Evolutionary conservation across 1,139 yeast genomes (phyloP), one percentile per base, ranked within the genome.

Genomic region (Yamadazyma conglobata): DNA sequence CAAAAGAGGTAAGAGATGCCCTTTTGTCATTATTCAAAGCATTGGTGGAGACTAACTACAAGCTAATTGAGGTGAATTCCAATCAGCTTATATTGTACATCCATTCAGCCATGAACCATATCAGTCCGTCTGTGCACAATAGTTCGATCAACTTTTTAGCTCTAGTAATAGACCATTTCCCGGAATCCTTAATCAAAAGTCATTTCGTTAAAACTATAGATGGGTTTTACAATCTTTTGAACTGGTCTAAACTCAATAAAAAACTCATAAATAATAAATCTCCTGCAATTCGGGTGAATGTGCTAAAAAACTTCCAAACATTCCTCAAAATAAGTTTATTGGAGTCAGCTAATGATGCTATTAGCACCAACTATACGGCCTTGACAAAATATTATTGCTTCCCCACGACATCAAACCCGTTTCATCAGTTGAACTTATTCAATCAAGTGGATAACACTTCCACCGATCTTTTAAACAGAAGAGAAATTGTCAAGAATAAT

Each of bases 91-190:
- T 84, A 19, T 63, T 91, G 19, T 89, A 84, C 51, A 69, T 89
- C n/a, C 84, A 84, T 47, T 81, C 93, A 32, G 94, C 96, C 10
- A 91, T 91, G 97, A 85, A 97, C 11, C 96, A 91, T 51, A 82
- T 91, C 26, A 73, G 72, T 22, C 80, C 89, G 1, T 78, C 77
- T 6, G 77, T 88, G 22, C 72, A 94, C 28, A 73, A 75, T 31
- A 83, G 80, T 41, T 76, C 93, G 4, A 74, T 91, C 0, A 70
- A 69, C 35, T 81, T 79, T 43, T 58, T 88, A 20, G 63, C 64
- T 20, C 62, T 79, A 4, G 50, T 86, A 31, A 53, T 86, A 13
- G 65, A 65, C 23, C 40, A 61, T 29, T 58, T 68, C 15, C 70
- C 66, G 13, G 69, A 64, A 17, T 59, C 78, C 2, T 54, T 80